These are phyloP conservation scores for Prunus kanzakura DNA, from an alignment of 306 rosid species.

Conservation along the genomic window DNA sequence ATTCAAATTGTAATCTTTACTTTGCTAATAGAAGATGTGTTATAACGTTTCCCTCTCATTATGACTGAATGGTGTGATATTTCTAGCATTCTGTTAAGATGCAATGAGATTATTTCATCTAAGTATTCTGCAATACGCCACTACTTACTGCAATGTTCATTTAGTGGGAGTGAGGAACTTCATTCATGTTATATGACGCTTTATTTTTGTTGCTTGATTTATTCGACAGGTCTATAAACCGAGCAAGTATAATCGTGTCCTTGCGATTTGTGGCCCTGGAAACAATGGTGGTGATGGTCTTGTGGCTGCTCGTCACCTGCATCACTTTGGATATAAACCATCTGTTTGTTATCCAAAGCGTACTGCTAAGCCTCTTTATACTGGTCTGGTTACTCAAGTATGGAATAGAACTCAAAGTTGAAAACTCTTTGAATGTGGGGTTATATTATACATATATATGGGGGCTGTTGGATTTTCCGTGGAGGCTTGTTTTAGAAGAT, in stretches of 20 bases:
- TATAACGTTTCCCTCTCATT: neutral
- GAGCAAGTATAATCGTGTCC: conserved; percentile 64
- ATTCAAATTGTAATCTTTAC: neutral
- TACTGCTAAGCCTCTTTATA: conserved; percentile 78
- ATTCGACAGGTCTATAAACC: conserved; percentile 63
- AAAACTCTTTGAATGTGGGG: conserved; percentile 10
- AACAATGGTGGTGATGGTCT: conserved; percentile 97
- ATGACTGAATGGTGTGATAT: neutral
- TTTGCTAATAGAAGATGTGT: neutral
- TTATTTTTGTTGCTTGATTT: conserved; percentile 12
- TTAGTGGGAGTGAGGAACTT: conserved; percentile 9
- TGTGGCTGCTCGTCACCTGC: conserved; percentile 91
- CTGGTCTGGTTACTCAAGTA: conserved; percentile 92
- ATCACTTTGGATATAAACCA: conserved; percentile 84
- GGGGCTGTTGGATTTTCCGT: neutral
- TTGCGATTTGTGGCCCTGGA: conserved; percentile 91
- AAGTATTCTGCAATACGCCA: too few relatives aligned
- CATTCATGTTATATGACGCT: neutral
- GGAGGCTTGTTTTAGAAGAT: neutral
- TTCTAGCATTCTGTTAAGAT: neutral
- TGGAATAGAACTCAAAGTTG: conserved; percentile 10
- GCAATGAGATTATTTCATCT: neutral
- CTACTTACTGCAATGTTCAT: neutral
- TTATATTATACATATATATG: neutral
- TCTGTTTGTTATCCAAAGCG: conserved; percentile 77